Evolutionary conservation across 2,329 filamentous ascomycete species (phyloP).

Genomic region (Rugonectria rugulosa): DNA sequence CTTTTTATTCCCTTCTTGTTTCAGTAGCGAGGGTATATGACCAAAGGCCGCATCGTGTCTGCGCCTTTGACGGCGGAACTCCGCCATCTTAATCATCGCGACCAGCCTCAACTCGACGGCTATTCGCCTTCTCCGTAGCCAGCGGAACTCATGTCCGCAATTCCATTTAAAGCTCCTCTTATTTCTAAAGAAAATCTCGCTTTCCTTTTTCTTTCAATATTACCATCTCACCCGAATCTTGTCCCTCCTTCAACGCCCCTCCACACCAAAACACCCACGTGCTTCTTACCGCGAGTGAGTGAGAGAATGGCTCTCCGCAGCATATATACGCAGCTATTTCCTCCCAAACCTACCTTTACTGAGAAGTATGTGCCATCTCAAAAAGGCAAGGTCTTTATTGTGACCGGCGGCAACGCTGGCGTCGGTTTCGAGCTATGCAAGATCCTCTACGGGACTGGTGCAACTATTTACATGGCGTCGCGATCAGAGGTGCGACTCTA

Average conservation of each 20-base stretch:
- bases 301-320: slow-evolving; percentile 21
- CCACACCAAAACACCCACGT: neutral
- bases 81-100: slow-evolving; percentile 2
- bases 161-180: too few relatives aligned
- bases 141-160: too few relatives aligned
- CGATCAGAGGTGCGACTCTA: slow-evolving; percentile 41
- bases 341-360: slow-evolving; percentile 33
- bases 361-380: slow-evolving; percentile 38
- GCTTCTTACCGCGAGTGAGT: too few relatives aligned
- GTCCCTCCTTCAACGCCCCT: too few relatives aligned
- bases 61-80: slow-evolving; percentile 26
- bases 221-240: too few relatives aligned
- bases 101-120: too few relatives aligned
- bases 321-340: slow-evolving; percentile 23
- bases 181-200: too few relatives aligned
- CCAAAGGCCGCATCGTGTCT: too few relatives aligned
- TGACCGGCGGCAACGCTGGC: slow-evolving; percentile 53
- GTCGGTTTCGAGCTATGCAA: slow-evolving; percentile 59
- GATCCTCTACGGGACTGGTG: slow-evolving; percentile 60
- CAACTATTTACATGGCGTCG: slow-evolving; percentile 61
- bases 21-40: too few relatives aligned
- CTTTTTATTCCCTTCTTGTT: too few relatives aligned
- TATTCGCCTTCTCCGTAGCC: too few relatives aligned
- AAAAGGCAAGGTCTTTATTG: slow-evolving; percentile 49
- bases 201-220: too few relatives aligned